Percentiles rank a stretch among this genome's conserved stretches.
Conservation (phyloP, 176 grass and related monocot genomes). For the Paspalum notatum region DNA sequence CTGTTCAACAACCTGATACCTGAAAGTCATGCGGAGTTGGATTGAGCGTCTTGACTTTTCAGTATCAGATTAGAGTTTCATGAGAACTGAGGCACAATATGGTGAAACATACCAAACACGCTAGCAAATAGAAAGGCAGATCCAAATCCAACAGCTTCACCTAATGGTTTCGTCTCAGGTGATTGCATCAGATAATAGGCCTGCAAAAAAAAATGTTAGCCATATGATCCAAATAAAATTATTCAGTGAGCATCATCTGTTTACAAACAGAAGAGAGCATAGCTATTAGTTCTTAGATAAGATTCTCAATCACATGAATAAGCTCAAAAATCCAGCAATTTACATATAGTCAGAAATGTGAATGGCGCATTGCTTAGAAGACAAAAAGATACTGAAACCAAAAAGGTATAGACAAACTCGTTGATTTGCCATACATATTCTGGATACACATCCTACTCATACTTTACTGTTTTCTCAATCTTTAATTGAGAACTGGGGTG, state of each 20-base stretch:
- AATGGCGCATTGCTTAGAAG: neutral
- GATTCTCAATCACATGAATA: neutral
- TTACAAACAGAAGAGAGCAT: neutral
- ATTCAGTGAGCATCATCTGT: neutral
- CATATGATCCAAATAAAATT: neutral
- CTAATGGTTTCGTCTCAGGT: slow-evolving; percentile 67
- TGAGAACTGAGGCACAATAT: neutral
- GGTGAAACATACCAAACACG: slow-evolving; percentile 60
- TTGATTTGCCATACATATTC: slow-evolving; percentile 4
- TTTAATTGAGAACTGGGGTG: neutral
- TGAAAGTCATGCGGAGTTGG: slow-evolving; percentile 39
- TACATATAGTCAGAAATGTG: neutral
- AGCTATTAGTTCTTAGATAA: neutral
- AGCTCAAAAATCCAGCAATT: neutral
- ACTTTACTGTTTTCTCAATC: neutral
- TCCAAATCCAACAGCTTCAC: slow-evolving; percentile 79
- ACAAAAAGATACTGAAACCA: neutral
- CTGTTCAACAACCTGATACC: slow-evolving; percentile 83
- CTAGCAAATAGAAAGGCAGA: slow-evolving; percentile 82
- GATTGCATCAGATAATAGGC: slow-evolving; percentile 93
- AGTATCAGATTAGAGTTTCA: neutral
- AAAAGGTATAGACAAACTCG: slow-evolving; percentile 13
- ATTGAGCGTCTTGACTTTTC: neutral
- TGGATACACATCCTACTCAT: neutral
- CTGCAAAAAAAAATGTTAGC: slow-evolving; percentile 38